Base-by-base conservation (phyloP, 345 rosid genomes). In the Eucalyptus dawsonii region DNA sequence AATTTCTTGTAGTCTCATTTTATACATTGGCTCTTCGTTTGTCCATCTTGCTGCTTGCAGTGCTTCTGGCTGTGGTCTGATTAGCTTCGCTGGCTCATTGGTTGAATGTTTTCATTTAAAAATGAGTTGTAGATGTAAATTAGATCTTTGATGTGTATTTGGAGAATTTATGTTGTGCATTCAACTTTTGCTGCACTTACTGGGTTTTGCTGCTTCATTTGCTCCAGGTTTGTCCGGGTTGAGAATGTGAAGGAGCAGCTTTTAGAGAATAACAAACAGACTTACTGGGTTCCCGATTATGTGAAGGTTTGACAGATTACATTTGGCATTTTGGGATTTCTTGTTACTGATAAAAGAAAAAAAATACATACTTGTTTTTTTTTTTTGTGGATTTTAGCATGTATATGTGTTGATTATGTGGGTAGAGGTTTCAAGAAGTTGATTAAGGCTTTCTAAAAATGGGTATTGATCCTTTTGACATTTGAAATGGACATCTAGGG, bases 261-360 rank as follows among this genome's bases (percentile, higher is more conserved):
- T 93, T 92, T 98, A 91, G 97, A 96, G 87, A 98, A 93, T 94
- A 98, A 97, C 92, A 93, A 93, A 44, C 95, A 95, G 93, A 98
- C 99, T 4, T 90, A 96, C 87, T 98, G 99, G 99, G 99, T 98
- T 89, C 99, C 99, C n/a, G 98, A 93, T 88, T 96, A 95, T 92
- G 99, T 98, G 91, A 98, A 98, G 99, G 99, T 96, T 58, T 86
- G 95, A 80, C 29, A 11, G 50, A 88, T 89, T 87, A 90, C 7
- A 4, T 47, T 21, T 86, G 50, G 16, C 50, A 10, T 62, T 86
- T 87, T 45, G 80, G 51, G 25, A 27, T 24, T 69, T 40, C 22
- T 67, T 34, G 50, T 45, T 69, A 15, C 16, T 13, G 62, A 34
- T 27, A 9, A 53, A 50, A 27, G 24, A 53, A 9, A 53, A 49